These are phyloP conservation scores for Hibiscus trionum DNA, from an alignment of 345 rosid species.

Conservation along the genomic window DNA sequence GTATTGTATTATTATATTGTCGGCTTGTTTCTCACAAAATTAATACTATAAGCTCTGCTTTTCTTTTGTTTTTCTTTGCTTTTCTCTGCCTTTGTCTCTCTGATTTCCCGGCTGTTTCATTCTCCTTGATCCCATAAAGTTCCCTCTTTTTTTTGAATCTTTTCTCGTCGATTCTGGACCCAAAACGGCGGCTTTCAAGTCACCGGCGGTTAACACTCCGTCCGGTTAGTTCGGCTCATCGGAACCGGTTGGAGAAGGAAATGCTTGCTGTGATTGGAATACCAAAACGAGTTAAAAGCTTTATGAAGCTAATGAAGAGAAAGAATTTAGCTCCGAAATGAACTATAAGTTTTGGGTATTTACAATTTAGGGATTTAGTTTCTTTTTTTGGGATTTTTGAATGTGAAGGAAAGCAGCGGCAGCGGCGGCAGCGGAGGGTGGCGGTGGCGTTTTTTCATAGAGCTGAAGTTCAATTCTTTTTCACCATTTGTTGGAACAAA, in stretches of 20 bases:
- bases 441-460: neutral
- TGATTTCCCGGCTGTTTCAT: slow-evolving; percentile 49
- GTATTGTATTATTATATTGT: slow-evolving; percentile 44
- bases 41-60: slow-evolving; percentile 14
- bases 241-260: neutral
- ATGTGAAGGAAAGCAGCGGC: slow-evolving; percentile 5
- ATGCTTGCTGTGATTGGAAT: neutral
- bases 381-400: neutral
- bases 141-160: neutral
- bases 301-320: neutral
- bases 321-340: neutral
- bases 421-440: neutral
- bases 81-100: slow-evolving; percentile 32
- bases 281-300: neutral
- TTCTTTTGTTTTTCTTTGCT: slow-evolving; percentile 7
- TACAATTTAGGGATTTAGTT: slow-evolving; percentile 6
- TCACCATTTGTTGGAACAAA: neutral
- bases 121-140: slow-evolving; percentile 25
- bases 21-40: slow-evolving; percentile 31
- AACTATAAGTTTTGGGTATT: neutral
- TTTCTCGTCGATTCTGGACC: neutral
- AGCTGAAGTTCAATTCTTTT: neutral
- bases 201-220: neutral
- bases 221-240: neutral
- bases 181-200: neutral